These are phyloP conservation scores for Calonectria hawksworthii DNA, from an alignment of 2,329 filamentous ascomycete genomes.

Conservation along the genomic window DNA sequence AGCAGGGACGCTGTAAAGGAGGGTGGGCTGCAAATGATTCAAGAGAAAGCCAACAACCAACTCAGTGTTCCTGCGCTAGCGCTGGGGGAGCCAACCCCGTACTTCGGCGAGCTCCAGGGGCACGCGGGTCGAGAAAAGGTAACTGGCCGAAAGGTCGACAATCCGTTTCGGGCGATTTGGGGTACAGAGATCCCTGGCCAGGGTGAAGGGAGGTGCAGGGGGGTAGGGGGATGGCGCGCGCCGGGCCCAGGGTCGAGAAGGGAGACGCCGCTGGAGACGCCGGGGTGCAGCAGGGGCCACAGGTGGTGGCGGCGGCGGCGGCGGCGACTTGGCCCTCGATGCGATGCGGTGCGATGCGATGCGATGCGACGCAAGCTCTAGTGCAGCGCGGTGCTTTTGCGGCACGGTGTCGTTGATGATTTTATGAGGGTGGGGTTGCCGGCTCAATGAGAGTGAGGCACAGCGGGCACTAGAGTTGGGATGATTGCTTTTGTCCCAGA, in stretches of 20 bases:
- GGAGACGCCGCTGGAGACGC: slow-evolving; percentile 8
- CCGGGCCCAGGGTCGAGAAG: slow-evolving; percentile 7
- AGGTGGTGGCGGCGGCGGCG: slow-evolving; percentile 16
- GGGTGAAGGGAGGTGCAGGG: background rate
- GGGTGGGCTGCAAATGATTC: background rate
- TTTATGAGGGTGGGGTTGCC: slow-evolving; percentile 7
- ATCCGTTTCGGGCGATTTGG: slow-evolving; percentile 17
- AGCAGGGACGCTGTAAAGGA: background rate
- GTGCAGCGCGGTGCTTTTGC: slow-evolving; percentile 13
- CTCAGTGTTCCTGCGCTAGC: slow-evolving; percentile 21
- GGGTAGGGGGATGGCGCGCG: background rate
- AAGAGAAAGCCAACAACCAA: background rate
- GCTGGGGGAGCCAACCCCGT: background rate
- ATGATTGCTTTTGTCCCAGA: slow-evolving; percentile 6
- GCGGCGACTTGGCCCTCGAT: slow-evolving; percentile 13
- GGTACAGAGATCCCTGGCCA: slow-evolving; percentile 23
- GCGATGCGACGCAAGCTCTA: slow-evolving; percentile 19
- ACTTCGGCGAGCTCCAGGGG: background rate
- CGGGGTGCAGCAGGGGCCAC: background rate
- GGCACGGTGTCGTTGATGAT: slow-evolving; percentile 13
- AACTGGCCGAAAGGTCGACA: slow-evolving; percentile 3
- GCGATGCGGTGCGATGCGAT: slow-evolving; percentile 9
- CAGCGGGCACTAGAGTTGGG: slow-evolving; percentile 19
- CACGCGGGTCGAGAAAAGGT: background rate
- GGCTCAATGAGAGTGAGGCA: slow-evolving; percentile 9